Evolutionary conservation across 2,329 filamentous ascomycete species (phyloP), one percentile per base, ranked within the genome.

Genomic region (Diaporthe sp.): DNA sequence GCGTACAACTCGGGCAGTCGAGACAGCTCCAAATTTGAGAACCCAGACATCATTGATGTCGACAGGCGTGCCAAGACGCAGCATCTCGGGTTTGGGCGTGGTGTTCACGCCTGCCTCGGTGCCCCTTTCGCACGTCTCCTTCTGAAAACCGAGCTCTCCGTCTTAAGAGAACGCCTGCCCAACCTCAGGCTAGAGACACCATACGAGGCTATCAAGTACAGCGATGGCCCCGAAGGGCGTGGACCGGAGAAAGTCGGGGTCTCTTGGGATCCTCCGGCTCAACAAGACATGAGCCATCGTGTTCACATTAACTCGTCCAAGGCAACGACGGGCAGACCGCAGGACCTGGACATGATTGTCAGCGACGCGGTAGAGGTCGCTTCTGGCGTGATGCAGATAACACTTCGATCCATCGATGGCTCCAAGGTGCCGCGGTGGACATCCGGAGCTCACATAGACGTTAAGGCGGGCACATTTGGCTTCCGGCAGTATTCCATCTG

Each of bases 401-500:
- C 57, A 17, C 28, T 60, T 13, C 57, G 13, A 25, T 60, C 10
- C 13, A 12, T 25, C 2, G 57, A 60, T 60, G 57, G n/a, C 22
- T 40, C 13, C 7, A 35, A 60, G 22, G 57, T 60, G 10, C 57
- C 57, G 0, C 35, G 3, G 12, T 60, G 57, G 57, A 40, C 57
- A 25, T 35, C 57, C 40, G 57, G 57, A 25, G 13, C 57, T 25
- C 57, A 60, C 19, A 28, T 60, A 38, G 57, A 60, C 13, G n/a
- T 60, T 35, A 40, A 60, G 8, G 33, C 35, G 5, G 57, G 57
- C 22, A 15, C 22, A 2, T 60, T 60, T 40, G 57, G 57, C 22
- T 60, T 60, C 19, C 57, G 35, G 33, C 57, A 60, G 57, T 60
- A 60, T 40, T 60, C 57, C 15, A 25, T 60, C 12, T 60, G 57